A percentile compares a stretch with the other conserved stretches of the same genome.
phyloP scores from a whole-genome alignment of 345 rosid genomes.

The Ceriops decandra region DNA sequence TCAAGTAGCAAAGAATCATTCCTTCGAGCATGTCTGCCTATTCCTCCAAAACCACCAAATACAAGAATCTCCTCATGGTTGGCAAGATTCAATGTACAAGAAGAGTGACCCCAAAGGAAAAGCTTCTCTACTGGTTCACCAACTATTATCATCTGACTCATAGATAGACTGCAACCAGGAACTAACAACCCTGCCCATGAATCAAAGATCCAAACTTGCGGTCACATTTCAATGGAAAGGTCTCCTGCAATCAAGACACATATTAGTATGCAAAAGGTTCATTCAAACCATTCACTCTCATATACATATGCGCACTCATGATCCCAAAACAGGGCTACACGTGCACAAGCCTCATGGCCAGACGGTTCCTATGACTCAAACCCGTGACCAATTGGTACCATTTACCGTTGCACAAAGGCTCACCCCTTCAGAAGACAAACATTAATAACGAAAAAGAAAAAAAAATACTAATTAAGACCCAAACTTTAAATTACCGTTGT shows the following conservation, averaged over 20 bases:
- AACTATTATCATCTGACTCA: slow-evolving; percentile 34
- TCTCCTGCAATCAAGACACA: slow-evolving; percentile 61
- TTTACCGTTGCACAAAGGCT: background rate
- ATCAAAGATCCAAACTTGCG: slow-evolving; percentile 65
- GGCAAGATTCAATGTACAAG: slow-evolving; percentile 42
- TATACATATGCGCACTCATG: no score
- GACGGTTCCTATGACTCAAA: no score
- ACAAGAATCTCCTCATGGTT: slow-evolving; percentile 37
- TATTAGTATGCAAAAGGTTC: slow-evolving; percentile 21
- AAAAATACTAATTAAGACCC: no score
- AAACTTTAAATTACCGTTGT: slow-evolving; percentile 32
- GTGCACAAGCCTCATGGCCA: no score
- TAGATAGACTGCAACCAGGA: slow-evolving; percentile 32
- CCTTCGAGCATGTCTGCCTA: slow-evolving; percentile 86
- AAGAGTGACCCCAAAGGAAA: slow-evolving; percentile 85
- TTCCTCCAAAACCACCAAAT: slow-evolving; percentile 94
- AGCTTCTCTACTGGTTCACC: slow-evolving; percentile 79
- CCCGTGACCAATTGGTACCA: no score
- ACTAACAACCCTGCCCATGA: slow-evolving; percentile 64
- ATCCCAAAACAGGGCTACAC: no score
- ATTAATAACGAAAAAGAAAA: no score
- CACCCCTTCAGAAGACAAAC: background rate
- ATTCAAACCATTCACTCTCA: slow-evolving; percentile 20
- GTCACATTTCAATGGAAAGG: slow-evolving; percentile 47
- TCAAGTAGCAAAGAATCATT: slow-evolving; percentile 62